Evolutionary conservation across 176 grass and related monocot species (phyloP).

Genomic region (Aegilops umbellulata): DNA sequence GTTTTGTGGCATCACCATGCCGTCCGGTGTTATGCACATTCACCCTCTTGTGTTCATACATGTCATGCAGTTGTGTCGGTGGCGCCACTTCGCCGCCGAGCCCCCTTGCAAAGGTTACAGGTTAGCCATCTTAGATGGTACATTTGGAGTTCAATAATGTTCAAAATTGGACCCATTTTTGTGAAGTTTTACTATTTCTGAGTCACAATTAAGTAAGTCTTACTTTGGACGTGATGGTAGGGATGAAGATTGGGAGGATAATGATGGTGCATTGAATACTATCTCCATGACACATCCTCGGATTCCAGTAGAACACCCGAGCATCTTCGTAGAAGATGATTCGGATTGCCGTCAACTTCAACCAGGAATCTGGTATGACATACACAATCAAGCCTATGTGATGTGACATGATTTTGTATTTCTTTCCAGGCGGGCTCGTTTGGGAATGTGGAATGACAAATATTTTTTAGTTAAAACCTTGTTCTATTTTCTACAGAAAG

Average conservation of each 20-base stretch:
- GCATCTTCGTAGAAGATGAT: constrained; percentile 32
- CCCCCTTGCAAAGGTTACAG: constrained; percentile 64
- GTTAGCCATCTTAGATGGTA: neutral
- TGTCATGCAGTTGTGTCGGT: constrained; percentile 63
- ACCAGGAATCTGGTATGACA: constrained; percentile 60
- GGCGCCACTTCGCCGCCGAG: constrained; percentile 38
- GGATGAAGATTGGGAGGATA: constrained; percentile 88
- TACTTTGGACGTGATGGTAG: constrained; percentile 8
- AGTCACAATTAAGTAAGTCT: neutral
- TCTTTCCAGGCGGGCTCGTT: neutral
- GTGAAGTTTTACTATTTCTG: neutral
- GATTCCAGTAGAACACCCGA: constrained; percentile 69
- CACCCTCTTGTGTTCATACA: constrained; percentile 66
- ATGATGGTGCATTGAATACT: constrained; percentile 85
- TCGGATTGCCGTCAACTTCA: constrained; percentile 36
- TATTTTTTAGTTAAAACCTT: neutral
- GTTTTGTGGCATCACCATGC: constrained; percentile 32
- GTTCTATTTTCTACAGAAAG: neutral
- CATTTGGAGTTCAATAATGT: no score
- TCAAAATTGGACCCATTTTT: neutral
- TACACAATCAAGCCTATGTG: neutral
- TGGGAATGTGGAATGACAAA: no score
- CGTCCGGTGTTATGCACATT: constrained; percentile 41
- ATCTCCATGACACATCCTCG: constrained; percentile 83
- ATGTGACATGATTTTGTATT: neutral